Conservation (phyloP, 805 yeast genomes). For the Jamesozyma spencerorum region DNA sequence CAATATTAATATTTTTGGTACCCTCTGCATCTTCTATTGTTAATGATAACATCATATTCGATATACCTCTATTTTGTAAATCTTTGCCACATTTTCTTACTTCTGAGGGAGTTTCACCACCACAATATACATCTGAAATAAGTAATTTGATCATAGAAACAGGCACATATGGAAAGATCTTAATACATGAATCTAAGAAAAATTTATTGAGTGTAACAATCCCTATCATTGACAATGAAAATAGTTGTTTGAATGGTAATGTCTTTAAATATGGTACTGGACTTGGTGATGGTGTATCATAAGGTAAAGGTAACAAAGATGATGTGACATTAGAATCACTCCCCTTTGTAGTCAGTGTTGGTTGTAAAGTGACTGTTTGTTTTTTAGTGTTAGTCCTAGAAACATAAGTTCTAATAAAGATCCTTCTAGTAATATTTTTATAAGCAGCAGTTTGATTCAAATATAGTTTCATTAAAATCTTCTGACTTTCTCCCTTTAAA, state of each 20-base stretch:
- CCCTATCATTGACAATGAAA: conserved; percentile 62
- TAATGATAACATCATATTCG: conserved; percentile 90
- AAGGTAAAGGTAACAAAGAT: not conserved
- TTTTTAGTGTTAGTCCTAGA: conserved; percentile 6
- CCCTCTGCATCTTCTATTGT: conserved; percentile 93
- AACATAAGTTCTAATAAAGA: conserved; percentile 2
- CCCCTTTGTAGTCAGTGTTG: not conserved
- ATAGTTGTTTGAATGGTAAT: conserved; percentile 44
- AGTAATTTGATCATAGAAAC: conserved; percentile 56
- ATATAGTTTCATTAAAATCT: no score
- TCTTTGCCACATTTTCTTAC: conserved; percentile 63
- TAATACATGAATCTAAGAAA: conserved; percentile 51
- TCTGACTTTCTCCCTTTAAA: no score
- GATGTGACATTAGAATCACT: not conserved
- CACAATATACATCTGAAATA: conserved; percentile 79
- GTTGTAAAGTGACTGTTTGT: not conserved
- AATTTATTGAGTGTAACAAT: conserved; percentile 57
- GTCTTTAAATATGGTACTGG: conserved; percentile 40
- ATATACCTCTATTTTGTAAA: conserved; percentile 63
- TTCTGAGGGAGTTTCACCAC: conserved; percentile 71
- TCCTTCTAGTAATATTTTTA: no score
- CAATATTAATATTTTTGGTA: conserved; percentile 43
- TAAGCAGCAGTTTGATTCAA: no score
- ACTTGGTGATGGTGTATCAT: conserved; percentile 9
- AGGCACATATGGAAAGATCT: conserved; percentile 67